These are phyloP conservation scores for Salix dunnii DNA, from an alignment of 345 rosid genomes.

Conservation along the genomic window DNA sequence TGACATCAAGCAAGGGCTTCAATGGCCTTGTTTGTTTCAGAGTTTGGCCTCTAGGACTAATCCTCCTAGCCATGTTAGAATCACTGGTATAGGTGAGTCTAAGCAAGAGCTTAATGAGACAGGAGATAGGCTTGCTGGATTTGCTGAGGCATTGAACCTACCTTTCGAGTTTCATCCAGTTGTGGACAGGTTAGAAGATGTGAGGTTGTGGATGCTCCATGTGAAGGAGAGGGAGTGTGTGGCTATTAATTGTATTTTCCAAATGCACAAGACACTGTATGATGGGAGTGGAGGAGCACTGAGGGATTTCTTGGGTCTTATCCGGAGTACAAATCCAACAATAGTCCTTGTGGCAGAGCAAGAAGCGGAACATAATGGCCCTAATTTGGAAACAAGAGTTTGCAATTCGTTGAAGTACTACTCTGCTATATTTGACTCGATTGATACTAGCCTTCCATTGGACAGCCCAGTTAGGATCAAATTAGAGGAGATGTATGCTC, in stretches of 20 bases:
- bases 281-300: conserved; percentile 62
- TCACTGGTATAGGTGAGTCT: conserved; percentile 91
- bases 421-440: conserved; percentile 72
- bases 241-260: conserved; percentile 76
- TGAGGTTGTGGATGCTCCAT: conserved; percentile 98
- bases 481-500: conserved; percentile 77
- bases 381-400: conserved; percentile 55
- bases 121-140: conserved; percentile 76
- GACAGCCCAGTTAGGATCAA: conserved; percentile 67
- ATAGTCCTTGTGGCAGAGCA: conserved; percentile 73
- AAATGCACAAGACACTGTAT: conserved; percentile 83
- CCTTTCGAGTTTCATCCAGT: conserved; percentile 95
- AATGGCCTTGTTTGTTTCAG: conserved; percentile 96
- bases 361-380: conserved; percentile 62
- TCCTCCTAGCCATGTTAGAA: conserved; percentile 82
- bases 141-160: conserved; percentile 76
- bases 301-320: conserved; percentile 72
- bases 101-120: conserved; percentile 88
- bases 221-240: conserved; percentile 84
- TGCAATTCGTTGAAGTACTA: conserved; percentile 71
- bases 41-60: conserved; percentile 72
- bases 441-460: conserved; percentile 51
- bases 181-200: conserved; percentile 92
- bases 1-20: conserved; percentile 95
- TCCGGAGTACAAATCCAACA: conserved; percentile 76